Conservation (phyloP, 768 basidiomycete species). For the Pulveroboletus sp. region DNA sequence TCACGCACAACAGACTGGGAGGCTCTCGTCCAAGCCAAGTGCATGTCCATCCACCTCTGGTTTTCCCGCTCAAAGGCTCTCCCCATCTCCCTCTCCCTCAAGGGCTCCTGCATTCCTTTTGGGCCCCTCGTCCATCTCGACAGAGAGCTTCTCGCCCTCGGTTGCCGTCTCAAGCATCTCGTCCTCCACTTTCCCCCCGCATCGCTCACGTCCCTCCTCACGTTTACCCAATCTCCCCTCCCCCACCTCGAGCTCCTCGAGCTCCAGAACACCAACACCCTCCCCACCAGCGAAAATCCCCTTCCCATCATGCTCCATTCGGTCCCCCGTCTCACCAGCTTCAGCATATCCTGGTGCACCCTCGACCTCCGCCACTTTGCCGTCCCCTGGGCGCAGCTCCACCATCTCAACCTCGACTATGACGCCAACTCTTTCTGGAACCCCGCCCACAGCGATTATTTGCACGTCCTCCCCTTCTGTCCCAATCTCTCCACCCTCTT, state of each 20-base stretch:
- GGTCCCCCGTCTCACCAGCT: constrained; percentile 26
- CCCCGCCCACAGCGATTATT: constrained; percentile 28
- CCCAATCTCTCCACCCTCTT: constrained; percentile 26
- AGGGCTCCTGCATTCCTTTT: constrained; percentile 22
- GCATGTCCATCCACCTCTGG: constrained; percentile 29
- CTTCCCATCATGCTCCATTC: constrained; percentile 23
- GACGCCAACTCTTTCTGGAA: constrained; percentile 30
- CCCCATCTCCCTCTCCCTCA: constrained; percentile 25
- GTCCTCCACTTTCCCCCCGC: constrained; percentile 20
- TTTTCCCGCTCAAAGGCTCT: constrained; percentile 29
- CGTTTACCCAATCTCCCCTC: constrained; percentile 24
- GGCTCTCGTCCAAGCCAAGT: constrained; percentile 23
- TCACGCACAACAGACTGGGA: constrained; percentile 21
- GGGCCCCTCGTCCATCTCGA: constrained; percentile 29
- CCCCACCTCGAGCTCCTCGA: constrained; percentile 26
- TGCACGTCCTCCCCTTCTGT: constrained; percentile 21
- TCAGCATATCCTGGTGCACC: constrained; percentile 26
- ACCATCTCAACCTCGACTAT: constrained; percentile 26
- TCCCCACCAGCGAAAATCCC: constrained; percentile 25
- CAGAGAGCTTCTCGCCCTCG: constrained; percentile 26
- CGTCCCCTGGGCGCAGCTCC: constrained; percentile 28
- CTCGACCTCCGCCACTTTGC: constrained; percentile 27
- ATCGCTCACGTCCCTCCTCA: constrained; percentile 25
- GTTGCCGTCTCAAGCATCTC: constrained; percentile 18
- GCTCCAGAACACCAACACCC: constrained; percentile 22